Conservation (phyloP, 176 grass and related monocot species). For the Tillandsia leiboldiana region DNA sequence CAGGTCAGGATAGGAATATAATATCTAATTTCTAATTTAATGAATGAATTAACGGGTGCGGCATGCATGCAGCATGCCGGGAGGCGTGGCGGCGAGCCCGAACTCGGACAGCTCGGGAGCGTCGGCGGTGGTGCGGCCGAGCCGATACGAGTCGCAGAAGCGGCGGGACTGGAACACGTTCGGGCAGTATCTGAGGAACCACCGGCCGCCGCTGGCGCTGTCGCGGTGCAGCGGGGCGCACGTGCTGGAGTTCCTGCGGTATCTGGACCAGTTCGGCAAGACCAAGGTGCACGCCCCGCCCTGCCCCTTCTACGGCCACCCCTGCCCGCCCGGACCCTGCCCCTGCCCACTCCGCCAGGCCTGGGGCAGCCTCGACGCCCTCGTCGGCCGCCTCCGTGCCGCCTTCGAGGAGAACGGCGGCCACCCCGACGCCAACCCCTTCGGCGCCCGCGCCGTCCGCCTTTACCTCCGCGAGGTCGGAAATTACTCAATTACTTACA, state of each 20-base stretch:
- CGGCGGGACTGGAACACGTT: slow-evolving; percentile 83
- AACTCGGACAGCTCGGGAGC: background rate
- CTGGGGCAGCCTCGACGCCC: slow-evolving; percentile 71
- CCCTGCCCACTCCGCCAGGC: slow-evolving; percentile 56
- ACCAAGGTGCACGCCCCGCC: slow-evolving; percentile 53
- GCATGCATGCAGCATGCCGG: background rate
- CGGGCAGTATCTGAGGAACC: slow-evolving; percentile 74
- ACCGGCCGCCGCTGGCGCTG: slow-evolving; percentile 66
- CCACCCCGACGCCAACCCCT: slow-evolving; percentile 54
- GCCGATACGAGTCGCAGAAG: slow-evolving; percentile 83
- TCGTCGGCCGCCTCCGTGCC: slow-evolving; percentile 67
- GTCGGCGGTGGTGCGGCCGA: slow-evolving; percentile 23
- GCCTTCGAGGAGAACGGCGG: slow-evolving; percentile 84
- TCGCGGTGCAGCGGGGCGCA: slow-evolving; percentile 69
- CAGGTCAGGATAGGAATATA: too few relatives aligned
- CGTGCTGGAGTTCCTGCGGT: slow-evolving; percentile 72
- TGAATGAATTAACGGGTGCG: too few relatives aligned
- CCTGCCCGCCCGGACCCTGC: slow-evolving; percentile 50
- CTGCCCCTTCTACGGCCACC: slow-evolving; percentile 72
- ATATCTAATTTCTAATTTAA: too few relatives aligned
- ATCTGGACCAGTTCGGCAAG: slow-evolving; percentile 83
- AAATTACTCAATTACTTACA: too few relatives aligned
- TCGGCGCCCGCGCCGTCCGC: slow-evolving; percentile 50
- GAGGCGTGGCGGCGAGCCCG: background rate
- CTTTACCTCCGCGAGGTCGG: slow-evolving; percentile 65